A percentile compares a stretch with the other conserved stretches of the same genome.
Evolutionary conservation across 768 basidiomycete species (phyloP).

Genomic region (Leccinum fibrillosum): DNA sequence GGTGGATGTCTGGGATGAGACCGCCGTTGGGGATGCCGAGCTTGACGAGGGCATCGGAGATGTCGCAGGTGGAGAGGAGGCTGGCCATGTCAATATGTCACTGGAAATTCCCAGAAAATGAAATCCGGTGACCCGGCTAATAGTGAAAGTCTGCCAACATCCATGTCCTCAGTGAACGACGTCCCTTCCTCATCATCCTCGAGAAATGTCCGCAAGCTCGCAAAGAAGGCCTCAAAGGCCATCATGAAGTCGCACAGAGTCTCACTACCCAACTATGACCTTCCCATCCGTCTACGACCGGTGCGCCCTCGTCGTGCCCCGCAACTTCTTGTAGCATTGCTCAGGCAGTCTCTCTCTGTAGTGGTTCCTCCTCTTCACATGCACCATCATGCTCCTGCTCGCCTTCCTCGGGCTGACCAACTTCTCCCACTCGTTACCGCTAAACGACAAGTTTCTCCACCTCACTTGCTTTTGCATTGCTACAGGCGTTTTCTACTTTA

Average conservation of each 20-base stretch:
- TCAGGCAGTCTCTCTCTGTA: conserved; percentile 27
- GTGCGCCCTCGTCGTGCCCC: conserved; percentile 34
- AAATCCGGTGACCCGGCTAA: background rate
- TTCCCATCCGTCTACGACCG: conserved; percentile 71
- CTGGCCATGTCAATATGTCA: conserved; percentile 11
- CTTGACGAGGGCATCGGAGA: conserved; percentile 88
- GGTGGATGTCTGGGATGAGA: conserved; percentile 71
- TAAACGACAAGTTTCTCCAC: conserved; percentile 79
- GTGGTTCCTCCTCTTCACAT: conserved; percentile 83
- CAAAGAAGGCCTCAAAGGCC: conserved; percentile 47
- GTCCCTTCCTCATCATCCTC: conserved; percentile 11
- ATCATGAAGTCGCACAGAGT: conserved; percentile 72
- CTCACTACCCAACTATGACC: conserved; percentile 60
- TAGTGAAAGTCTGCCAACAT: conserved; percentile 1
- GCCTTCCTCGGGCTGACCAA: conserved; percentile 79
- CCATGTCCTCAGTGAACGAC: conserved; percentile 1
- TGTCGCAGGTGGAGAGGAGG: conserved; percentile 79
- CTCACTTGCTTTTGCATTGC: conserved; percentile 75
- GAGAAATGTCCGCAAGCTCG: conserved; percentile 31
- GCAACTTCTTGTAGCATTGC: background rate
- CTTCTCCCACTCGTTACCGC: conserved; percentile 56
- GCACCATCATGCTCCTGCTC: conserved; percentile 61
- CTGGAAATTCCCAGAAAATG: background rate
- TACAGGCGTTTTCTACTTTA: conserved; percentile 82
- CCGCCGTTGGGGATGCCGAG: conserved; percentile 71